Evolutionary conservation across 768 basidiomycete species (phyloP), one percentile per base, ranked within the genome.

Genomic region (Exsudoporus frostii): DNA sequence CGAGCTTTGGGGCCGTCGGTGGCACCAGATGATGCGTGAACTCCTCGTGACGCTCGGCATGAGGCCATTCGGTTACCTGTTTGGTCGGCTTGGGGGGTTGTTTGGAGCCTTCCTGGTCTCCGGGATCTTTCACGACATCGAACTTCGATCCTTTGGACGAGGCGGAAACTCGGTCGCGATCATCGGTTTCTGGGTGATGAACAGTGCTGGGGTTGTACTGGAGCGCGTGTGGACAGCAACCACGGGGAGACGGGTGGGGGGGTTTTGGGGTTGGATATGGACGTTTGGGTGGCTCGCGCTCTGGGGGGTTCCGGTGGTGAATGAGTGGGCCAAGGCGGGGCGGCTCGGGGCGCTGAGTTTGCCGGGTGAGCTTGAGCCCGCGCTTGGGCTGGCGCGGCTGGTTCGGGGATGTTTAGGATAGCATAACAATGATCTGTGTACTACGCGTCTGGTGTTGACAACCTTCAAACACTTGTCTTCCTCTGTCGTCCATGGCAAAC

Each of bases 21-120:
- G 86, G 86, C 86, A 88, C 60, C 84, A 86, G 60, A 57, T 82
- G 14, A 81, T 86, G 65, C 76, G 85, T 22, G 73, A 80, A 38
- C 57, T 70, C 22, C 82, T 87, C 58, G 64, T 85, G 40, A 59
- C 65, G 7, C 52, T 80, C 15, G 85, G 83, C 13, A 69, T 69
- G 2, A 68, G 66, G 27, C 82, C 82, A 0, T 57, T 79, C 19
- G 56, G 61, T n/a, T 60, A 64, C 45, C 36, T 84, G 5, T 65
- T 80, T 32, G 84, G 85, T 5, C 75, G 76, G 11, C 49, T 65
- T 1, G 83, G 79, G 4, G 73, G 71, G 4, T 66, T 86, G 1
- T 39, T 87, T 0, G 84, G 83, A 5, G 77, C 76, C 1, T 88
- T 88, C 62, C 50, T 80, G 3, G 56, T 78, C 7, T 88, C 86